Conservation (phyloP, 768 basidiomycete genomes). For the Lactarius pseudohatsudake region DNA sequence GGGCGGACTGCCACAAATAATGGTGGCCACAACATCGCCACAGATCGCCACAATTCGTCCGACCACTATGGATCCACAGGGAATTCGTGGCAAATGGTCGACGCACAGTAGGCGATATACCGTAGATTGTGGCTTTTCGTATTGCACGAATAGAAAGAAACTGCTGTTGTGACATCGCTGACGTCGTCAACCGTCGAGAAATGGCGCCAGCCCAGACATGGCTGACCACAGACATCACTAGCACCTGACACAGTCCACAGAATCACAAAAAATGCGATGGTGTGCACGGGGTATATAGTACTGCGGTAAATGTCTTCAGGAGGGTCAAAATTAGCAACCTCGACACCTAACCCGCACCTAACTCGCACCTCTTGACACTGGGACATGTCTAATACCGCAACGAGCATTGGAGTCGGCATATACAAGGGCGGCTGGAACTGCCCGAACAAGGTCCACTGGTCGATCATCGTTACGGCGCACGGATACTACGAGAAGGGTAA, state of each 20-base stretch:
- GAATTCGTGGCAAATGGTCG: neutral
- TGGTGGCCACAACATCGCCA: neutral
- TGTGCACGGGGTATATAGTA: neutral
- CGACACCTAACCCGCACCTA: neutral
- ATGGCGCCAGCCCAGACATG: neutral
- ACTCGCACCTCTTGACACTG: neutral
- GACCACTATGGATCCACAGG: neutral
- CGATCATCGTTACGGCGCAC: neutral
- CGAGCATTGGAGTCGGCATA: neutral
- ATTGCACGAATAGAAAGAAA: neutral
- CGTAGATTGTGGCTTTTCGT: neutral
- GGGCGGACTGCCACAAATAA: neutral
- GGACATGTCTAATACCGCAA: conserved; percentile 4
- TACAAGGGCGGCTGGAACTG: conserved; percentile 3
- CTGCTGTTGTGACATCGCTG: neutral
- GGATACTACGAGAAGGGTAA: neutral
- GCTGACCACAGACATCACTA: neutral
- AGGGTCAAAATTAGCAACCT: neutral
- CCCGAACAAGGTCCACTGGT: neutral
- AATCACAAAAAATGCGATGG: neutral
- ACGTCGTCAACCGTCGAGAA: neutral
- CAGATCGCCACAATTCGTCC: neutral
- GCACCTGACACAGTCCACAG: neutral
- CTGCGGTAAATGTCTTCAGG: neutral
- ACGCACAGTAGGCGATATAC: neutral